Evolutionary conservation across 495 filamentous ascomycete genomes (phyloP).

Genomic region (Hypoxylon intermedium): DNA sequence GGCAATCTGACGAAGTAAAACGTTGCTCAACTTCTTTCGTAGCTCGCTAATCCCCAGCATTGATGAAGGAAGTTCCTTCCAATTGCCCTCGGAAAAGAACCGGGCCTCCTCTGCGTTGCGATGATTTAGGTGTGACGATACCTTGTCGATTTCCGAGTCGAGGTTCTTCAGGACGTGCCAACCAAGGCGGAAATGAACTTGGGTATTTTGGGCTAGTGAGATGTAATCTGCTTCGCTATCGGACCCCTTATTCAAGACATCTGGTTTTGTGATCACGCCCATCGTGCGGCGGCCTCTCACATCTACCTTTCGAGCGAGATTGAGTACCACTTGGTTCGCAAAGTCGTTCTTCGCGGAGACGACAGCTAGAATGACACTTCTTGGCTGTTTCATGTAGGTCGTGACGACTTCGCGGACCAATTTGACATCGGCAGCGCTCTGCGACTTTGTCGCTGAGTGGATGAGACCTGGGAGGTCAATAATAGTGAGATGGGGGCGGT

Average conservation of each 20-base stretch:
- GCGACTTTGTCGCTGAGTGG: slow-evolving; percentile 49
- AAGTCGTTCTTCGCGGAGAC: slow-evolving; percentile 60
- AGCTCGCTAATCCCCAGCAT: slow-evolving; percentile 43
- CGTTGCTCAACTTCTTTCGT: slow-evolving; percentile 40
- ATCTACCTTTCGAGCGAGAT: slow-evolving; percentile 52
- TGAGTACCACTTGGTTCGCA: slow-evolving; percentile 58
- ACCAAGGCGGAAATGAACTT: slow-evolving; percentile 63
- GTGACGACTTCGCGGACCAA: slow-evolving; percentile 59
- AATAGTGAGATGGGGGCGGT: slow-evolving; percentile 64
- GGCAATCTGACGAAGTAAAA: slow-evolving; percentile 43
- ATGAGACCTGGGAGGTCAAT: slow-evolving; percentile 71
- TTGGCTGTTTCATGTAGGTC: slow-evolving; percentile 62
- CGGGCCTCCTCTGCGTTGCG: slow-evolving; percentile 45
- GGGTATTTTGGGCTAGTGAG: slow-evolving; percentile 53
- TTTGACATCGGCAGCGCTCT: slow-evolving; percentile 51
- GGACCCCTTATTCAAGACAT: slow-evolving; percentile 31
- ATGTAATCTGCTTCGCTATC: slow-evolving; percentile 34
- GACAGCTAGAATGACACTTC: slow-evolving; percentile 67
- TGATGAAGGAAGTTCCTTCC: slow-evolving; percentile 41
- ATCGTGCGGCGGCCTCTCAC: slow-evolving; percentile 55
- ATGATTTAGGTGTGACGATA: slow-evolving; percentile 41
- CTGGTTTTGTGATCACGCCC: slow-evolving; percentile 50
- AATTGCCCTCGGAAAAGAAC: slow-evolving; percentile 57
- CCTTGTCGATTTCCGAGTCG: slow-evolving; percentile 50
- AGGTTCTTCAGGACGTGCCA: slow-evolving; percentile 71